Base-by-base conservation (phyloP, 2,329 filamentous ascomycete species). In the Colletotrichum sp. region DNA sequence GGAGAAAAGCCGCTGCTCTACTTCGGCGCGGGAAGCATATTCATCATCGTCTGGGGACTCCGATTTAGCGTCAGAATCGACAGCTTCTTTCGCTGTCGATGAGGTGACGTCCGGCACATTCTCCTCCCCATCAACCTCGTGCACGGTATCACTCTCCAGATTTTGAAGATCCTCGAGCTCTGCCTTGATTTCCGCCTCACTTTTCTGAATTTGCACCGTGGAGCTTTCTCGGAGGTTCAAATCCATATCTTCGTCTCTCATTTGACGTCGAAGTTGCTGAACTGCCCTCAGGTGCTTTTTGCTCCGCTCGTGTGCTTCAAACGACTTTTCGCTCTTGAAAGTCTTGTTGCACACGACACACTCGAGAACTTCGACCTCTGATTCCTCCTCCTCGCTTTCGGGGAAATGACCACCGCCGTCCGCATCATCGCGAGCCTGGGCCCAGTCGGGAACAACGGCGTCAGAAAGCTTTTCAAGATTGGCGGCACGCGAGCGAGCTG, bases 261-360 rank as follows among this genome's bases (percentile, higher is more conserved):
- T 98, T 82, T 97, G 93, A 80, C 91, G 90, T 80, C 92, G 92
- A 52, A 99, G 85, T 76, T 96, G 91, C 78, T 96, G 93, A 8
- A 98, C 90, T 4, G 95, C 94, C 82, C 98, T 98, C 76, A 93
- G 85, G 81, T 99, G 97, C 85, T 98, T 99, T 84, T 98, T 99
- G 88, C 96, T 98, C 86, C 94, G 95, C 86, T 98, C 96, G 80
- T 99, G 97, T 5, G 94, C 93, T 80, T 97, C 93, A 76, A 94
- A 96, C 81, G 98, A 96, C 78, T 95, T 96, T 82, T 98, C 94
- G 80, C 96, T 98, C 85, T 98, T 91, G 85, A 98, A 99, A 0
- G 86, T 89, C 78, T 94, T 95, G 78, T 92, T 90, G 84, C 97
- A 98, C 6, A 92, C 91, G 4, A 94, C 90, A 82, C 97, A 98